A percentile compares a stretch with the other conserved stretches of the same genome.
Evolutionary conservation across 2,329 filamentous ascomycete genomes (phyloP).

Genomic region (Pseudogymnoascus sp.): DNA sequence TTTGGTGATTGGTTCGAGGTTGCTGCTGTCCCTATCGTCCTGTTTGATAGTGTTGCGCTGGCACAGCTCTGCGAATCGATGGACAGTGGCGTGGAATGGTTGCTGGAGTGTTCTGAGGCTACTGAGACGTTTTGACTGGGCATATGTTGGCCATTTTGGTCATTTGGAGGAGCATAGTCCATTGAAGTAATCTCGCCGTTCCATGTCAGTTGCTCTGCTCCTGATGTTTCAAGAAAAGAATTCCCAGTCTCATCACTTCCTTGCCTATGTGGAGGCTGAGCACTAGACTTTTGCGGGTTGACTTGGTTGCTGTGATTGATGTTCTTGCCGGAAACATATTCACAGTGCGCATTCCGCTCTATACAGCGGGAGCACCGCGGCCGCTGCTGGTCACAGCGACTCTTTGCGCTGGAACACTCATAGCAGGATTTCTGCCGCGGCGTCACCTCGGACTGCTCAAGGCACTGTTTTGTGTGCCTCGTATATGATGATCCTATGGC

Average conservation of each 20-base stretch:
- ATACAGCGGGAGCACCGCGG: constrained; percentile 23
- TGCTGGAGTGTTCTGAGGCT: neutral
- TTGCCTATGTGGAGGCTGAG: neutral
- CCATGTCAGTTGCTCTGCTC: neutral
- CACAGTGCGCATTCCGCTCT: constrained; percentile 17
- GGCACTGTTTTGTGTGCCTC: constrained; percentile 12
- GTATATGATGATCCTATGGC: constrained; percentile 10
- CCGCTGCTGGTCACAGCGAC: constrained; percentile 23
- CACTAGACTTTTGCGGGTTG: neutral
- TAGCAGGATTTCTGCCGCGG: constrained; percentile 25
- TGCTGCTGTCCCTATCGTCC: neutral
- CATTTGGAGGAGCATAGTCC: neutral
- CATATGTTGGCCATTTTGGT: neutral
- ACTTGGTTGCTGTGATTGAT: neutral
- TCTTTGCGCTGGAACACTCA: constrained; percentile 23
- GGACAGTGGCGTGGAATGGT: neutral
- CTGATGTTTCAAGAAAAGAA: neutral
- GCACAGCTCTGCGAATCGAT: neutral
- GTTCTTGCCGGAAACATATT: constrained; percentile 16
- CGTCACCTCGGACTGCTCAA: neutral
- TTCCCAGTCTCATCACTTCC: neutral
- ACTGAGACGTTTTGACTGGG: neutral
- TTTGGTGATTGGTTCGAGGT: constrained; percentile 11
- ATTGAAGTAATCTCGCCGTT: neutral
- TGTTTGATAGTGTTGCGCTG: neutral